Base-by-base conservation (phyloP, 495 filamentous ascomycete species). In the Penicillium canariense region DNA sequence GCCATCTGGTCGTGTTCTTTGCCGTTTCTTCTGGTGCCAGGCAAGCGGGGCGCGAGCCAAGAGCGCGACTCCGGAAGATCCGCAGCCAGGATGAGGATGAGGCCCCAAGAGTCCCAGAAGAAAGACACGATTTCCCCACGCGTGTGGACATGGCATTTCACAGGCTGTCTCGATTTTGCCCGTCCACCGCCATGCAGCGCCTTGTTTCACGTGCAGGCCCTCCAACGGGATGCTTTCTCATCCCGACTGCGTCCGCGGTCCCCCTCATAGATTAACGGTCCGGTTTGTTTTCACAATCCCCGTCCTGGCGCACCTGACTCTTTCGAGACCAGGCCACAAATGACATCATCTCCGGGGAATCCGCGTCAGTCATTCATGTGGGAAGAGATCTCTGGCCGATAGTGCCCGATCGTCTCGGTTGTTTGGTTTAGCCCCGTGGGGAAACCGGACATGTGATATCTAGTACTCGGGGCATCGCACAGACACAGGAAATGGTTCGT, bases 21-120 rank as follows among this genome's bases (percentile, higher is more conserved):
- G n/a, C 9, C 3, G 26, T 22, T 32, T 23, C 18, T 15, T 30
- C 28, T 15, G 27, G 27, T 36, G 34, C 66, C 62, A 66, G 50
- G 59, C 66, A 50, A 62, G 52, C 61, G n/a, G n/a, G n/a, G n/a
- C 68, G 65, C 65, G 56, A 61, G 58, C 52, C 59, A 61, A 52
- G 20, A 44, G 22, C n/a, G 12, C 39, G 46, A 56, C 66, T 66
- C 71, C 69, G 68, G 71, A 67, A 65, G 69, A 73, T 74, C 71
- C 67, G 60, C 69, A 58, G 59, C 68, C 60, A 72, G 66, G 68
- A 62, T 65, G 59, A 57, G 52, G 54, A 61, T 54, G 50, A 50
- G 60, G 60, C 63, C 61, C 60, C 61, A 62, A 56, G 22, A 26
- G 40, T 23, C 26, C 42, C 6, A 10, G 22, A 28, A 26, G 17